These are phyloP conservation scores for Flaveria bidentis DNA, from an alignment of 129 eudicot species.

Conservation along the genomic window DNA sequence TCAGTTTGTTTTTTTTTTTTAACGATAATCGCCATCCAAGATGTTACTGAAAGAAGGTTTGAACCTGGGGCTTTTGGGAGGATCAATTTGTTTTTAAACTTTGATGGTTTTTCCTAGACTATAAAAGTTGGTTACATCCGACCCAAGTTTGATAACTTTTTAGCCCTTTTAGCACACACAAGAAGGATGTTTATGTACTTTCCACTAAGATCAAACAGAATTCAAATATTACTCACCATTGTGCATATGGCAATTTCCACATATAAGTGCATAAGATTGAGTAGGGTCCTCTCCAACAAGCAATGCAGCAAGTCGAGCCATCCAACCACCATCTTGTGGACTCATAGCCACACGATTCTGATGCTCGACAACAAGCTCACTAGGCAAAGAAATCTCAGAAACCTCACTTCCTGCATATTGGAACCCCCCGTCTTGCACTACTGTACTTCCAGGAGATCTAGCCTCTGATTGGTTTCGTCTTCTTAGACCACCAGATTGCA, in stretches of 20 bases:
- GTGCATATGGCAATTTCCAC: constrained; percentile 95
- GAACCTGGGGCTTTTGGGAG: no score
- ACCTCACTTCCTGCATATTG: constrained; percentile 47
- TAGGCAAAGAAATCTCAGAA: constrained; percentile 45
- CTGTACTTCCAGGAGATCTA: constrained; percentile 39
- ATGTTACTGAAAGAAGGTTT: no score
- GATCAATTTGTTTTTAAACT: background rate
- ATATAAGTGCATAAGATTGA: constrained; percentile 86
- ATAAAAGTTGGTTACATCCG: background rate
- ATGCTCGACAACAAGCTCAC: constrained; percentile 71
- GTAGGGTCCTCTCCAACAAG: constrained; percentile 99
- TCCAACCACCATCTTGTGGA: constrained; percentile 81
- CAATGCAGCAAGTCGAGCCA: constrained; percentile 88
- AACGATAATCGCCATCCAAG: no score
- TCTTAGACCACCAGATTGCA: constrained; percentile 65
- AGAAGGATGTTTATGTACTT: constrained; percentile 2
- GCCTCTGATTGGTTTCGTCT: constrained; percentile 54
- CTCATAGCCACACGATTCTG: constrained; percentile 42
- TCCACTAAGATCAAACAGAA: background rate
- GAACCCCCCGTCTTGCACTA: constrained; percentile 28
- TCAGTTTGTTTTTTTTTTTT: background rate
- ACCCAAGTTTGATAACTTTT: background rate
- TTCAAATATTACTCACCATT: constrained; percentile 57
- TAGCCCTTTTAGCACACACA: background rate
- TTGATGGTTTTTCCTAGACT: background rate